Base-by-base conservation (phyloP, 2,329 filamentous ascomycete species). In the Tolypocladium endophyticum region DNA sequence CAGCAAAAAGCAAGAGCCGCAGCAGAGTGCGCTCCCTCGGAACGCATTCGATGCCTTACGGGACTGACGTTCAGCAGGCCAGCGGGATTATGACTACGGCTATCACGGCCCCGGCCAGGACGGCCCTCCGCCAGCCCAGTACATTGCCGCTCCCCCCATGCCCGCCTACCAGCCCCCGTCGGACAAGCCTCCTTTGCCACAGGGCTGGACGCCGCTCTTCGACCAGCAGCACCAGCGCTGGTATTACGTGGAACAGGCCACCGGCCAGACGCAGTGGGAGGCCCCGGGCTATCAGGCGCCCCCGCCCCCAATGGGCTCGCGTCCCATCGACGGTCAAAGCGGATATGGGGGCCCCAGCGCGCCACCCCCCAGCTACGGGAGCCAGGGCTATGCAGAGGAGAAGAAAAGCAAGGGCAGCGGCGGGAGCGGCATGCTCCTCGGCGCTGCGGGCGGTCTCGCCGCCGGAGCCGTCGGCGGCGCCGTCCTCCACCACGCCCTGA, bases 231-330 rank as follows among this genome's bases (percentile, higher is more conserved):
- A 78, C 61, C 81, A 86, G 67, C 81, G 83, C 59, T 87, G 83
- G 75, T 88, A 83, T 73, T 89, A 86, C 67, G 77, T 84, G 60
- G 84, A 88, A 70, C 74, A 83, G 60, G 76, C 81, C 55, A 83
- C 83, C 16, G 83, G 84, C 25, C 80, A 79, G 60, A 81, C 83
- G 0, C 85, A 88, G 70, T 88, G 86, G 86, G 83, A 87, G 62
- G 76, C 79, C 20, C 84, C 86, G 3, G 72, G 73, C 16, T 68
- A 71, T 57, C 64, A 65, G 2, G 59, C 61, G 14, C 63, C 68
- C 9, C 62, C 66, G 23, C 63, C 66, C 59, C 64, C 63, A 14
- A 63, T 63, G 55, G 62, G 66, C 20, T 64, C 63, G 18, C 61
- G 62, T 14, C 64, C 66, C 11, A 64, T 64, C 33, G 62, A 68